Base-by-base conservation (phyloP, 192 early-diverging fungal genomes). In the Kickxella alabastrina region DNA sequence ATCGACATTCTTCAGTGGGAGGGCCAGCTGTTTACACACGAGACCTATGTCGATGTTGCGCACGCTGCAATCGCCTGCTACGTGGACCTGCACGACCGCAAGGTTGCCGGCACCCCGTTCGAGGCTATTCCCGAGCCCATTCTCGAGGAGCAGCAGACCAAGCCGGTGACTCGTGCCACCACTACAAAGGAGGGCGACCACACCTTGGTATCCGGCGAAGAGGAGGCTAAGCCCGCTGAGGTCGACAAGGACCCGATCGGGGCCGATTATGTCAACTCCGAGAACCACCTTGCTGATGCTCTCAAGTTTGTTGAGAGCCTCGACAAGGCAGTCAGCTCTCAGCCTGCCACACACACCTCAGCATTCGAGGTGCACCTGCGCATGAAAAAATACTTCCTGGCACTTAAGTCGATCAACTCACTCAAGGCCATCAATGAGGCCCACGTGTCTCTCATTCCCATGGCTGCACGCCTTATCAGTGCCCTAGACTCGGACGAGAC, bases 1-100 rank as follows among this genome's bases (percentile, higher is more conserved):
- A 63, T 91, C 8, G 84, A 89, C 14, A 78, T 95, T 36, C 61
- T 98, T 14, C 64, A 79, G n/a, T 81, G 84, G 52, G 91, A 91
- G 59, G 87, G 92, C 69, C 68, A 78, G 23, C 44, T 98, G 10
- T 83, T 84, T 22, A 62, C 65, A 3, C 84, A 92, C 50, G 79
- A 77, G 4, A 85, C 79, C 54, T 98, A 82, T 49, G 75, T 86
- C 46, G 76, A 80, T 19, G 84, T 91, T 7, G 92, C 90, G 4
- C 75, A 80, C 22, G 82, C 80, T 12, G 92, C 93, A 2, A 79
- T 91, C 12, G 71, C 80, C 38, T 72, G 83, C 55, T 80, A 83
- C 51, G 31, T 83, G 12, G 42, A 59, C 10, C 56, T 80, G 27
- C 41, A 66, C 25, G 65, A 78, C 45, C 79, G 66, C 54, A 75